phyloP scores from a whole-genome alignment of 1,139 yeast genomes.

The Sugiyamaella pinicola region DNA sequence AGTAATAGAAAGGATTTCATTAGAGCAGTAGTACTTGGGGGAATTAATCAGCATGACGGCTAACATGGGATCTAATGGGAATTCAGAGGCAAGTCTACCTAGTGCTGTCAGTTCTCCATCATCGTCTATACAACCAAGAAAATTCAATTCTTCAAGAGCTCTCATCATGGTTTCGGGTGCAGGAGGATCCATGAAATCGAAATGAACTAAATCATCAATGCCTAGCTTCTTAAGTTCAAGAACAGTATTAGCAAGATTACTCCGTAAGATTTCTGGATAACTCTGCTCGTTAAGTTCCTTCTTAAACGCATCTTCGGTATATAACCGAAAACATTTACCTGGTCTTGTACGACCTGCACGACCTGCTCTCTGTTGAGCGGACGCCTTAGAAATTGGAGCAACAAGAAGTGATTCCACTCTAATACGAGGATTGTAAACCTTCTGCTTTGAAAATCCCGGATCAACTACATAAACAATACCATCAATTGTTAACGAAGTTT shows the following conservation, averaged over 20 bases:
- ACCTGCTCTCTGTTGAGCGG: slow-evolving; percentile 98
- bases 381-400: slow-evolving; percentile 94
- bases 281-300: slow-evolving; percentile 93
- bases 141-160: slow-evolving; percentile 92
- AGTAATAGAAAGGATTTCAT: slow-evolving; percentile 84
- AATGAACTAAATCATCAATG: slow-evolving; percentile 92
- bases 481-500: slow-evolving; percentile 95
- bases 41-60: slow-evolving; percentile 92
- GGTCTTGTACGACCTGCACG: slow-evolving; percentile 99
- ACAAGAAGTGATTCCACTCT: slow-evolving; percentile 93
- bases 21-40: slow-evolving; percentile 81
- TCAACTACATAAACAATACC: slow-evolving; percentile 97
- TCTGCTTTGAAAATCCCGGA: slow-evolving; percentile 96
- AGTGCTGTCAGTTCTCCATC: slow-evolving; percentile 87
- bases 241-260: slow-evolving; percentile 89
- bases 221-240: slow-evolving; percentile 91
- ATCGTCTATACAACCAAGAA: slow-evolving; percentile 84
- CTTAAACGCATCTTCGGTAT: slow-evolving; percentile 95
- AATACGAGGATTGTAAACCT: slow-evolving; percentile 94
- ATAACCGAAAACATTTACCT: slow-evolving; percentile 93
- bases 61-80: slow-evolving; percentile 94
- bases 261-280: slow-evolving; percentile 91
- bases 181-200: slow-evolving; percentile 99
- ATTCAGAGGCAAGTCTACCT: slow-evolving; percentile 87
- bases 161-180: slow-evolving; percentile 99